These are phyloP conservation scores for Suillus tomentosus DNA, from an alignment of 768 basidiomycete genomes.

Conservation along the genomic window DNA sequence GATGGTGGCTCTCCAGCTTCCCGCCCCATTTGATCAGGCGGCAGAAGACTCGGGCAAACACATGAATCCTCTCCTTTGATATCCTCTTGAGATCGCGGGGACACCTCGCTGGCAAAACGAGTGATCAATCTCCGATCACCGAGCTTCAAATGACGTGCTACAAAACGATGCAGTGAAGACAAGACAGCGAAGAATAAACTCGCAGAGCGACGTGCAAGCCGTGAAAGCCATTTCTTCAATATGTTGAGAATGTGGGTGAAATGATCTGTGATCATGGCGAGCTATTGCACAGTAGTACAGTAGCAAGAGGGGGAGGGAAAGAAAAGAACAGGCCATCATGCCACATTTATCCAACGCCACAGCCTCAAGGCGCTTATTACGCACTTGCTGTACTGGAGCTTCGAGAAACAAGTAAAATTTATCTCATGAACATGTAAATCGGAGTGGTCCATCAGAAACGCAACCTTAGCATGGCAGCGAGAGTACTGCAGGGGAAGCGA, in stretches of 20 bases:
- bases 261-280: background rate
- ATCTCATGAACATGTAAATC: background rate
- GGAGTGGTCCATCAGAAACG: background rate
- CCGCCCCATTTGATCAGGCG: background rate
- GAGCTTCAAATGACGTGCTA: background rate
- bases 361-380: background rate
- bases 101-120: background rate
- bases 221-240: slow-evolving; percentile 8
- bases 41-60: slow-evolving; percentile 1
- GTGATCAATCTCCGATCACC: background rate
- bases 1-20: slow-evolving; percentile 5
- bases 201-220: slow-evolving; percentile 7
- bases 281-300: background rate
- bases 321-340: background rate
- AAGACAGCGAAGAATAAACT: background rate
- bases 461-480: background rate
- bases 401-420: background rate
- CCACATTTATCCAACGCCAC: background rate
- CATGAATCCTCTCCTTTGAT: background rate
- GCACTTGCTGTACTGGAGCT: slow-evolving; percentile 1
- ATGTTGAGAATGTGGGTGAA: background rate
- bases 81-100: background rate
- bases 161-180: background rate
- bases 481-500: background rate
- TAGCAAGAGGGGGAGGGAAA: background rate